Evolutionary conservation across 2,329 filamentous ascomycete species (phyloP).

Genomic region (Curvularia sp.): DNA sequence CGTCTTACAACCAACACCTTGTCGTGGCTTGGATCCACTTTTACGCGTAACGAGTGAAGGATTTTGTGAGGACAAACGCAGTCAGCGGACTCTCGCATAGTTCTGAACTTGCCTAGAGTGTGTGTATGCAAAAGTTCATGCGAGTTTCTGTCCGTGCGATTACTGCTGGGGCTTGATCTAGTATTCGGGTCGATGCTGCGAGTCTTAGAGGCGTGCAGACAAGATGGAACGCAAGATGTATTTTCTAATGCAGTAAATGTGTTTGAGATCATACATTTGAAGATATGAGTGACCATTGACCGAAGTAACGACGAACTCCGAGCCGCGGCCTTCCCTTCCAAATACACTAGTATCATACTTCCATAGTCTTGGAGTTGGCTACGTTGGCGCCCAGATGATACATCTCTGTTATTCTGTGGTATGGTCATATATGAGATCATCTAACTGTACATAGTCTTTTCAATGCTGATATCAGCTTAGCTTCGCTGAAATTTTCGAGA

Average conservation of each 20-base stretch:
- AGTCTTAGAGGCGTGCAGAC: not conserved
- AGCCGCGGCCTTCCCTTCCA: too few relatives aligned
- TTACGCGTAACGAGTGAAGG: not conserved
- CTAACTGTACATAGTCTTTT: not conserved
- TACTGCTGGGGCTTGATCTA: not conserved
- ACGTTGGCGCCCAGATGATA: not conserved
- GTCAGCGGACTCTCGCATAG: not conserved
- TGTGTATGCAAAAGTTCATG: not conserved
- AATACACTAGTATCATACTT: not conserved
- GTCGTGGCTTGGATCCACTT: not conserved
- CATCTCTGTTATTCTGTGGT: not conserved
- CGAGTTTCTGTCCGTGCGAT: not conserved
- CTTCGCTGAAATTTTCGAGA: not conserved
- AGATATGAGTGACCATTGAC: not conserved
- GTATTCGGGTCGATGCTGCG: not conserved
- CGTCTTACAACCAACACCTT: not conserved
- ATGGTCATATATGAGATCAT: not conserved
- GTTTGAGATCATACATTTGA: too few relatives aligned
- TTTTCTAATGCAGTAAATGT: not conserved
- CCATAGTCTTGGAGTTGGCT: not conserved
- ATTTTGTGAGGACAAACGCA: not conserved
- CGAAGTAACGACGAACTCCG: not conserved
- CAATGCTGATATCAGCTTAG: conserved; percentile 1
- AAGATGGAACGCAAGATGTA: not conserved
- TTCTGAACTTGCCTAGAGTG: not conserved